phyloP scores from a whole-genome alignment of 176 grass and related monocot species.

The Oryza brachyantha region DNA sequence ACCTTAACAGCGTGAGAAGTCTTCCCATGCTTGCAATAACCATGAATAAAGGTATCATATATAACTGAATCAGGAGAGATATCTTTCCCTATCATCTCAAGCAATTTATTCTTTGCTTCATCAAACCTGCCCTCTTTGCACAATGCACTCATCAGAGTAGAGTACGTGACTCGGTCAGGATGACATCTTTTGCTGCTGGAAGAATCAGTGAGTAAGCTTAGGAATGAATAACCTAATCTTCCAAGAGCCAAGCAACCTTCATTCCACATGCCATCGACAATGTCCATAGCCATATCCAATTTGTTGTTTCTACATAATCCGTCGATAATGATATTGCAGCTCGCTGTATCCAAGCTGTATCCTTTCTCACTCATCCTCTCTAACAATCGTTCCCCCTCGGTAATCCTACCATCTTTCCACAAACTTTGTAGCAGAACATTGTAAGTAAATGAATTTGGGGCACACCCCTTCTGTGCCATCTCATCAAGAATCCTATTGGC shows the following conservation, averaged over 20 bases:
- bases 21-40: constrained; percentile 82
- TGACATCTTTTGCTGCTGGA: constrained; percentile 52
- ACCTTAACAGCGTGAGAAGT: constrained; percentile 75
- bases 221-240: constrained; percentile 70
- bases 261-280: constrained; percentile 88
- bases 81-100: constrained; percentile 82
- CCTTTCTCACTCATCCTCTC: constrained; percentile 77
- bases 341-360: constrained; percentile 62
- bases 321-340: constrained; percentile 91
- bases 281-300: constrained; percentile 78
- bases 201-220: constrained; percentile 51
- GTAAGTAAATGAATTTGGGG: constrained; percentile 64
- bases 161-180: constrained; percentile 84
- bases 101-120: constrained; percentile 80
- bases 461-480: constrained; percentile 63
- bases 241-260: constrained; percentile 80
- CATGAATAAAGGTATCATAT: constrained; percentile 81
- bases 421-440: constrained; percentile 90
- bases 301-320: constrained; percentile 74
- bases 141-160: constrained; percentile 67
- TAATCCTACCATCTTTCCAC: constrained; percentile 72
- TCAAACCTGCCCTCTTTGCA: constrained; percentile 67
- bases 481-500: constrained; percentile 78
- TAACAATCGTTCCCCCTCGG: constrained; percentile 63
- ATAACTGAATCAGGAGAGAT: constrained; percentile 72